phyloP scores from a whole-genome alignment of 306 rosid genomes.

The Pterocarpus macrocarpus region DNA sequence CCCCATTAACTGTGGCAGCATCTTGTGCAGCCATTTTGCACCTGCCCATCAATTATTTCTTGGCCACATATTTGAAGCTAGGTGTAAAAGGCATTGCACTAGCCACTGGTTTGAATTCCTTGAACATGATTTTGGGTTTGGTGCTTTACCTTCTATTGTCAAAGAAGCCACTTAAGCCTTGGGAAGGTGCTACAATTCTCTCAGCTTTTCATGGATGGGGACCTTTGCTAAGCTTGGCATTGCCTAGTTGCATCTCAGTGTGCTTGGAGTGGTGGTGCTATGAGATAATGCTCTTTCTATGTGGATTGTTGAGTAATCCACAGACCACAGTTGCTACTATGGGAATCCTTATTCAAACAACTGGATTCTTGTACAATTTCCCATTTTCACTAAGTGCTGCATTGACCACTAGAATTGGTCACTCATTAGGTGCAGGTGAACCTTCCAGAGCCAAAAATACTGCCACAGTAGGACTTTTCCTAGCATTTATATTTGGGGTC shows the following conservation, averaged over 20 bases:
- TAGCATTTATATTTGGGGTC: constrained; percentile 63
- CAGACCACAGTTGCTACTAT: constrained; percentile 78
- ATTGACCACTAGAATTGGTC: constrained; percentile 73
- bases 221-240: constrained; percentile 70
- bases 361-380: constrained; percentile 69
- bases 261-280: constrained; percentile 98
- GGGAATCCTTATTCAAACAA: constrained; percentile 89
- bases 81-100: constrained; percentile 81
- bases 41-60: constrained; percentile 66
- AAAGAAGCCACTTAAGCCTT: constrained; percentile 70
- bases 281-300: constrained; percentile 79
- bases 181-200: constrained; percentile 62
- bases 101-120: constrained; percentile 73
- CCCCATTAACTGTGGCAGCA: constrained; percentile 73
- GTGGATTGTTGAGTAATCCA: constrained; percentile 73
- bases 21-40: constrained; percentile 68
- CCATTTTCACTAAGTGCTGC: constrained; percentile 73
- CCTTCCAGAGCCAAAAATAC: constrained; percentile 63
- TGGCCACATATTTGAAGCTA: constrained; percentile 57
- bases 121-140: constrained; percentile 69
- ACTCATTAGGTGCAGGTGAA: constrained; percentile 77
- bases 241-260: constrained; percentile 77
- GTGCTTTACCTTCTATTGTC: constrained; percentile 63
- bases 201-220: constrained; percentile 69
- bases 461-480: constrained; percentile 61